Base-by-base conservation (phyloP, 306 rosid species). In the Boehmeria nivea region DNA sequence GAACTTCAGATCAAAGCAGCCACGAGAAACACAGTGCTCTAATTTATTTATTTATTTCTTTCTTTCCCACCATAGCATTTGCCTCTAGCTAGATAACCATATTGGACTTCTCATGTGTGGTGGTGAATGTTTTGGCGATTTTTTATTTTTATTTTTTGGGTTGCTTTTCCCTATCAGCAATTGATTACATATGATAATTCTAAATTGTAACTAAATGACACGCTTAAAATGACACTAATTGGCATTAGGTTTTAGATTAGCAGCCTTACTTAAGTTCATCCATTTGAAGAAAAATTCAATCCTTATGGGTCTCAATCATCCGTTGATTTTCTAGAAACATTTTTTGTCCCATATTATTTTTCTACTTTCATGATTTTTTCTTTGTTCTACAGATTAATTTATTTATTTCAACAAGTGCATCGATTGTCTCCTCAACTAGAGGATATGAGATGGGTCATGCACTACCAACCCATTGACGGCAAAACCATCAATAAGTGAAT, bases 231-330 rank as follows among this genome's bases (percentile, higher is more conserved):
- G n/a, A n/a, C n/a, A n/a, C n/a, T n/a, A n/a, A n/a, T n/a, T n/a
- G n/a, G n/a, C n/a, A n/a, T n/a, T n/a, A n/a, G n/a, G n/a, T n/a
- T n/a, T n/a, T n/a, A n/a, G n/a, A n/a, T 28, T 28, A 28, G 2
- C 21, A n/a, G 38, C 20, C 7, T 15, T 51, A 51, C 36, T 51
- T 51, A 10, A 24, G 20, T 28, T 3, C 8, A 28, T 28, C n/a
- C 3, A 28, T 15, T 51, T 51, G 14, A 51, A 51, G 56, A 19
- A 51, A 51, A 23, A 27, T 23, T 25, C 19, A 15, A n/a, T 6
- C 18, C 56, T 19, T n/a, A 15, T 6, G 54, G 51, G 60, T 25
- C 33, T 31, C 36, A 31, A 55, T 47, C 71, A 57, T 57, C 42
- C n/a, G 27, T 43, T 57, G 57, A 23, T 51, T 43, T 39, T 51